A percentile compares a stretch with the other conserved stretches of the same genome.
Evolutionary conservation across 352 stramenopile genomes (phyloP).

Genomic region (Phytophthora crassamura): DNA sequence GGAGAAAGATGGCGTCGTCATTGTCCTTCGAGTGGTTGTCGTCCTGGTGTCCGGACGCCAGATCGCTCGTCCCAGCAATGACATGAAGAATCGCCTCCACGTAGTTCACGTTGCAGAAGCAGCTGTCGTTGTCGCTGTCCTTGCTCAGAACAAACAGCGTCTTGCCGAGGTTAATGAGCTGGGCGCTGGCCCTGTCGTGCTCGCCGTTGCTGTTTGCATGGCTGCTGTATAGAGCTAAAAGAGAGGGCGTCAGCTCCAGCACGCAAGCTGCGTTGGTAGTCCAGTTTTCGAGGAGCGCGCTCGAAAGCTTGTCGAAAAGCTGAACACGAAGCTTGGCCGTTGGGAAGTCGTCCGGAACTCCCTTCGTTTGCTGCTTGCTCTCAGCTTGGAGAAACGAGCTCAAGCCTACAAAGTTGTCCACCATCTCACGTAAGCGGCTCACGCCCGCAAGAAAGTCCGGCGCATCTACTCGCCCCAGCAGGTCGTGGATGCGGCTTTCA

Average conservation of each 20-base stretch:
- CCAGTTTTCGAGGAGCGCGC: conserved; percentile 42
- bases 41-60: conserved; percentile 1
- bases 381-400: conserved; percentile 43
- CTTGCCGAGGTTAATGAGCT: conserved; percentile 56
- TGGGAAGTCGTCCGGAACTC: not conserved
- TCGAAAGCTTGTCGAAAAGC: conserved; percentile 38
- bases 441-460: conserved; percentile 9
- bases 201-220: not conserved
- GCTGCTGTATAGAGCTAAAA: conserved; percentile 48
- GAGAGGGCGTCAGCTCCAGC: conserved; percentile 46
- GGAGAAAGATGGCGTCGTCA: conserved; percentile 2
- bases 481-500: conserved; percentile 34
- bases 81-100: conserved; percentile 63
- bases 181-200: conserved; percentile 2
- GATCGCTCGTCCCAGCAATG: conserved; percentile 38
- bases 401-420: conserved; percentile 33
- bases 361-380: not conserved
- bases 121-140: conserved; percentile 62
- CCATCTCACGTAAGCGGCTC: conserved; percentile 20
- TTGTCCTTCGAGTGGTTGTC: conserved; percentile 16
- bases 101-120: conserved; percentile 71
- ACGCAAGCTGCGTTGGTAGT: conserved; percentile 35
- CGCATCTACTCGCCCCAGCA: conserved; percentile 14
- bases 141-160: conserved; percentile 80
- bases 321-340: conserved; percentile 26